These are phyloP conservation scores for Cenchrus fungigraminus DNA, from an alignment of 176 grass and related monocot genomes.

Conservation along the genomic window DNA sequence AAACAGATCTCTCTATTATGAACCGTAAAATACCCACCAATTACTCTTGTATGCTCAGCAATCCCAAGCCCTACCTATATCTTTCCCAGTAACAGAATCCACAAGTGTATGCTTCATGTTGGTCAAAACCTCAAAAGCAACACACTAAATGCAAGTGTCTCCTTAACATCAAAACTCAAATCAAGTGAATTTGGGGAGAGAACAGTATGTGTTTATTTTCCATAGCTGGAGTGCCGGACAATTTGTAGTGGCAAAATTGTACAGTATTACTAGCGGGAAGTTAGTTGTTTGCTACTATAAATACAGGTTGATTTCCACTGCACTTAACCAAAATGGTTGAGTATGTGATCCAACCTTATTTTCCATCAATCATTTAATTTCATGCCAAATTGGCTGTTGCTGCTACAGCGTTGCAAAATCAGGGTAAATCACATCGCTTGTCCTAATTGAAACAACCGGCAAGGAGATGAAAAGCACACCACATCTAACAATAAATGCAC, in stretches of 20 bases:
- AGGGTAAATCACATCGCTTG: neutral
- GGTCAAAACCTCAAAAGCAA: conserved; percentile 2
- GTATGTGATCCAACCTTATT: conserved; percentile 15
- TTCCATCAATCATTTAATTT: neutral
- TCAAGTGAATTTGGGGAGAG: neutral
- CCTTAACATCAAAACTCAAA: neutral
- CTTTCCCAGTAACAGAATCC: neutral
- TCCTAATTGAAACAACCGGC: conserved; percentile 11
- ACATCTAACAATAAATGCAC: conserved; percentile 52
- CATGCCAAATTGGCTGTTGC: neutral
- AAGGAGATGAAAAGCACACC: conserved; percentile 7
- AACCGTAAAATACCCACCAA: neutral
- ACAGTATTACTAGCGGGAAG: neutral
- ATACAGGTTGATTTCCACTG: conserved; percentile 22
- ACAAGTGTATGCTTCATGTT: neutral
- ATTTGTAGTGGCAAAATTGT: conserved; percentile 1
- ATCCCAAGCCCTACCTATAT: neutral
- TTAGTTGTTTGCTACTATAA: neutral
- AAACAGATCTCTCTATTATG: neutral
- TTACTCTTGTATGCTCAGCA: neutral
- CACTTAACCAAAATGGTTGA: neutral
- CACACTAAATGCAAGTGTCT: conserved; percentile 1
- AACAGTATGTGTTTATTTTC: neutral
- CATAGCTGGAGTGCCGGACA: neutral
- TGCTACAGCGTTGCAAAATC: neutral